Conservation (phyloP, 768 basidiomycete genomes). For the Hericium coralloides region DNA sequence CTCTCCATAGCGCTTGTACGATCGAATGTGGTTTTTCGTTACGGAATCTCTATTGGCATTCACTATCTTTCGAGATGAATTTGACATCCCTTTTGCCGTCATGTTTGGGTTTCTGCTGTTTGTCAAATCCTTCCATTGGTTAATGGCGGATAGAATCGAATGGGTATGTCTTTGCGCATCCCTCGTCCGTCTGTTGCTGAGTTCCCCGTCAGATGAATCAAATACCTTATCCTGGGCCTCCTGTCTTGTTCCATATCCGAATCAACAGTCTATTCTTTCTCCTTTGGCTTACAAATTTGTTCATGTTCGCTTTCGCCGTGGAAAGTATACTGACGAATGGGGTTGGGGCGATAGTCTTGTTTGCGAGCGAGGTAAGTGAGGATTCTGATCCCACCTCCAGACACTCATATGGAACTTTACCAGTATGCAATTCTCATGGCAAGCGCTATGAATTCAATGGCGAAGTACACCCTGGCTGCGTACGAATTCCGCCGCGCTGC, state of each 20-base stretch:
- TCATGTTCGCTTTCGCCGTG: conserved; percentile 73
- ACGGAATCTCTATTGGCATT: conserved; percentile 94
- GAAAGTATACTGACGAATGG: conserved; percentile 74
- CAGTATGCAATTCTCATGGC: conserved; percentile 89
- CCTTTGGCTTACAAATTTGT: conserved; percentile 65
- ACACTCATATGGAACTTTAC: conserved; percentile 2
- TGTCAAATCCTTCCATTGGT: conserved; percentile 97
- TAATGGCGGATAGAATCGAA: conserved; percentile 91
- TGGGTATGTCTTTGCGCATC: conserved; percentile 53
- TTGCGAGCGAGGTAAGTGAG: conserved; percentile 78
- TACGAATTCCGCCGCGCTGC: conserved; percentile 78
- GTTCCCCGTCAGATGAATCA: conserved; percentile 81
- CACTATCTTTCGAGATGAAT: conserved; percentile 95
- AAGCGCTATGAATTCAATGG: conserved; percentile 63
- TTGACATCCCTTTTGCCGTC: conserved; percentile 83
- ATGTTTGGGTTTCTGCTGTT: conserved; percentile 95
- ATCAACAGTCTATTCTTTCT: conserved; percentile 65
- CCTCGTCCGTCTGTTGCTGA: not conserved
- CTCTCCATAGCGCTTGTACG: conserved; percentile 78
- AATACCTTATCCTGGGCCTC: conserved; percentile 78
- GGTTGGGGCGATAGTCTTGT: conserved; percentile 87
- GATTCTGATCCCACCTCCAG: not conserved
- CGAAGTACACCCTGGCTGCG: conserved; percentile 76
- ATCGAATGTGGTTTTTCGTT: conserved; percentile 94
- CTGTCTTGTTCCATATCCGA: conserved; percentile 76